phyloP scores from a whole-genome alignment of 257 asterid species.

The Sherardia arvensis region DNA sequence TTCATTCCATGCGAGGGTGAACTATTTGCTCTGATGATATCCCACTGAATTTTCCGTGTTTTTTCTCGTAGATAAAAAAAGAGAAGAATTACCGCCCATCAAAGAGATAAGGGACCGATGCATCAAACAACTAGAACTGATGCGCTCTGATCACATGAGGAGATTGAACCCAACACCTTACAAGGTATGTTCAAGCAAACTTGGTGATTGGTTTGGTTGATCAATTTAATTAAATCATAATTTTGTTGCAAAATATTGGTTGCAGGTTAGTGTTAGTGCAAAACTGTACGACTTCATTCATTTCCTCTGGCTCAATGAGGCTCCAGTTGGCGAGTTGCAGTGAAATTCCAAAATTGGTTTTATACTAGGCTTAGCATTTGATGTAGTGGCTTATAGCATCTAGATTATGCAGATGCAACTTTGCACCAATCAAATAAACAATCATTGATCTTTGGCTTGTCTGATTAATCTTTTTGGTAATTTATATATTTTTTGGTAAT shows the following conservation, averaged over 20 bases:
- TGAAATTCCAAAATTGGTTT: slow-evolving; percentile 12
- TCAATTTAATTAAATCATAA: background rate
- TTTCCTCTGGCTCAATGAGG: slow-evolving; percentile 94
- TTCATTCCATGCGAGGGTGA: background rate
- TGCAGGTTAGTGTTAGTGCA: slow-evolving; percentile 92
- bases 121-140: slow-evolving; percentile 63
- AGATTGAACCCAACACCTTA: slow-evolving; percentile 96
- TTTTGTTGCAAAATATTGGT: slow-evolving; percentile 3
- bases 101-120: slow-evolving; percentile 62
- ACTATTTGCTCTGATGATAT: background rate
- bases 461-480: no score
- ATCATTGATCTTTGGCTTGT: background rate
- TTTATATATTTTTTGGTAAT: no score
- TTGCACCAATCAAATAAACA: background rate
- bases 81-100: slow-evolving; percentile 61
- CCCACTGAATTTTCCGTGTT: background rate
- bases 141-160: slow-evolving; percentile 97
- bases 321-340: slow-evolving; percentile 95
- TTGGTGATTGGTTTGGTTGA: background rate
- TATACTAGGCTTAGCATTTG: background rate
- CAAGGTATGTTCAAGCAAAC: slow-evolving; percentile 44
- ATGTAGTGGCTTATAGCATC: background rate
- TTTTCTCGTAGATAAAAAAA: slow-evolving; percentile 36
- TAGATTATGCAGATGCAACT: background rate
- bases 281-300: slow-evolving; percentile 89